These are phyloP conservation scores for Chrysosphaeria jannelii DNA, from an alignment of 2,329 filamentous ascomycete genomes.

Conservation along the genomic window DNA sequence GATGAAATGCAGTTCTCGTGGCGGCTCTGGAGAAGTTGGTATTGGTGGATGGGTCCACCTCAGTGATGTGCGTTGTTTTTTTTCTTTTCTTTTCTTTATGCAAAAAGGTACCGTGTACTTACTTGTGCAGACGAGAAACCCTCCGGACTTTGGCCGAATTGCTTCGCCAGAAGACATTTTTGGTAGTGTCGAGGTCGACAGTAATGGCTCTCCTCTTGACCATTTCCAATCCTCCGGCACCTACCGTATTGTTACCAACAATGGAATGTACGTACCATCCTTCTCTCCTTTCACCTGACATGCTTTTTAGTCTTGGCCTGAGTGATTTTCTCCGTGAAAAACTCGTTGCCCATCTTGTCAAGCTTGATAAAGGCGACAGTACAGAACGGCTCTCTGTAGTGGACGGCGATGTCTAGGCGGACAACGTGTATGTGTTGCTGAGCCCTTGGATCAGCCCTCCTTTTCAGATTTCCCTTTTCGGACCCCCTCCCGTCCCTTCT, in stretches of 20 bases:
- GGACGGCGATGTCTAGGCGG: too few relatives aligned
- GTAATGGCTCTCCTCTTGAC: constrained; percentile 11
- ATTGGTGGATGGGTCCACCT: constrained; percentile 33
- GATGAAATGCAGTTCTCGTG: constrained; percentile 13
- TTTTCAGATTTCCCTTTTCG: neutral
- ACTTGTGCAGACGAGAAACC: constrained; percentile 17
- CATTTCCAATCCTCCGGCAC: constrained; percentile 6
- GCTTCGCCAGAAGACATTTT: constrained; percentile 41
- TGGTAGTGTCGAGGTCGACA: constrained; percentile 33
- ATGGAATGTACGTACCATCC: constrained; percentile 39
- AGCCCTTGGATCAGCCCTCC: neutral
- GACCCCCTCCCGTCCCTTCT: neutral
- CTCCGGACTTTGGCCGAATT: constrained; percentile 35
- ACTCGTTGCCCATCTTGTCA: constrained; percentile 18
- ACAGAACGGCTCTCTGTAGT: constrained; percentile 3
- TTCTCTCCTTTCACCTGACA: constrained; percentile 5
- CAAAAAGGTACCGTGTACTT: neutral
- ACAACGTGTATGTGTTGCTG: too few relatives aligned
- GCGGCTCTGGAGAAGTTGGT: constrained; percentile 27
- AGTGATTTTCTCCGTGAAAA: constrained; percentile 23
- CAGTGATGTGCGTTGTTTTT: constrained; percentile 18
- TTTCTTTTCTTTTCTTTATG: too few relatives aligned
- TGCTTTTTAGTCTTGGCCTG: constrained; percentile 16
- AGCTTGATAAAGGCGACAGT: constrained; percentile 15
- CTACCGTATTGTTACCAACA: constrained; percentile 31